Evolutionary conservation across 768 basidiomycete species (phyloP).

Genomic region (Naganishia friedmannii): DNA sequence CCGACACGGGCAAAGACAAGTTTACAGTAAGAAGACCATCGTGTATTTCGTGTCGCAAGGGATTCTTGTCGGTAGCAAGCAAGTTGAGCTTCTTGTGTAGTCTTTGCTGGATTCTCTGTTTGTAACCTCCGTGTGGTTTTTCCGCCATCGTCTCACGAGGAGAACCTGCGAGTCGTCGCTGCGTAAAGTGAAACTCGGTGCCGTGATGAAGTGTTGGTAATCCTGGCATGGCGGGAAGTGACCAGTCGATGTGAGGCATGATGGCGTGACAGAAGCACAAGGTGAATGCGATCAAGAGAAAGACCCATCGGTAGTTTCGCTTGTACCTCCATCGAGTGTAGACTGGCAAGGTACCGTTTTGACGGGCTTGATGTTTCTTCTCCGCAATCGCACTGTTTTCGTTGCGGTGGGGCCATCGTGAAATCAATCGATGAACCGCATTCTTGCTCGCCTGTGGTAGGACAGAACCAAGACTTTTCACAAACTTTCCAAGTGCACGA

Average conservation of each 20-base stretch:
- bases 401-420: neutral
- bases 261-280: neutral
- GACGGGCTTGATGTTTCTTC: neutral
- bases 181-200: neutral
- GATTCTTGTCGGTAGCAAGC: neutral
- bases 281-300: neutral
- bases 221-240: neutral
- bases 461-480: neutral
- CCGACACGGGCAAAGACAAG: slow-evolving; percentile 32
- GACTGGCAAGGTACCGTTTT: neutral
- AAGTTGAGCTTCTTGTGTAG: neutral
- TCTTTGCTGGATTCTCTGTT: neutral
- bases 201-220: neutral
- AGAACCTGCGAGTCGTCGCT: slow-evolving; percentile 6
- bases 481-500: neutral
- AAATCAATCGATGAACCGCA: slow-evolving; percentile 2
- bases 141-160: neutral
- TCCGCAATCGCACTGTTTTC: slow-evolving; percentile 13
- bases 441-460: neutral
- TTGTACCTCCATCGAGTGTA: slow-evolving; percentile 23
- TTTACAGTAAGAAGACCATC: slow-evolving; percentile 46
- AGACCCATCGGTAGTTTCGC: slow-evolving; percentile 12
- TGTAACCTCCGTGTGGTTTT: neutral
- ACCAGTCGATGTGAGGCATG: slow-evolving; percentile 13
- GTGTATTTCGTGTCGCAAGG: slow-evolving; percentile 25